Base-by-base conservation (phyloP, 345 rosid genomes). In the Ceriops tagal region DNA sequence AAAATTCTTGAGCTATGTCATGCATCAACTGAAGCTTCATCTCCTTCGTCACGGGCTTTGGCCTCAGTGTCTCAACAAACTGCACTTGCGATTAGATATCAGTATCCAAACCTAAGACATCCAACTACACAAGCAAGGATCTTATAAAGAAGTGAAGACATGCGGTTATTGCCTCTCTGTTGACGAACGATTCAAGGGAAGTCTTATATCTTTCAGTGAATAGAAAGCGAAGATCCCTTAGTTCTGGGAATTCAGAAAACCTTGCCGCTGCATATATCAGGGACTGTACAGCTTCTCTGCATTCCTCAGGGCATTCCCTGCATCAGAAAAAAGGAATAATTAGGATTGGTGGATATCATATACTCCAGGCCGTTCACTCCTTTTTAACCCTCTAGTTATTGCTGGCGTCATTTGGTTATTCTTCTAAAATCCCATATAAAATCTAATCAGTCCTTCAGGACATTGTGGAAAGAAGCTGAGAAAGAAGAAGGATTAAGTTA, bases 231-330 rank as follows among this genome's bases (percentile, higher is more conserved):
- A 92, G 87, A 15, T 90, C 84, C 6, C 93, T 89, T 15, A 89
- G 81, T 76, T 92, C 97, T 0, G 95, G 97, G 70, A 89, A 80
- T 75, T 89, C 91, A 55, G 93, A 80, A 76, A 92, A 81, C 81
- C 97, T 83, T 55, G 99, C 96, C 13, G 99, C 95, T n/a, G 97
- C 96, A 46, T 87, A 84, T 46, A 83, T 74, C 60, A 95, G 81
- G 61, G 96, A 87, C 16, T 90, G 74, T 22, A 85, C 78, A 58
- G 97, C 92, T 77, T 87, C 93, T 71, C 68, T 78, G 78, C 99
- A 92, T 62, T 87, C 98, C 53, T 81, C 87, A 32, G 97, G 99
- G 58, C 96, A 91, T 70, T 88, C 93, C 68, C 97, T 93, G 78
- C n/a, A 59, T 51, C 65, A 58, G 3, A 55, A 68, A 24, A 61